phyloP scores from a whole-genome alignment of 202 grass and related monocot genomes.

The Musa balbisiana region DNA sequence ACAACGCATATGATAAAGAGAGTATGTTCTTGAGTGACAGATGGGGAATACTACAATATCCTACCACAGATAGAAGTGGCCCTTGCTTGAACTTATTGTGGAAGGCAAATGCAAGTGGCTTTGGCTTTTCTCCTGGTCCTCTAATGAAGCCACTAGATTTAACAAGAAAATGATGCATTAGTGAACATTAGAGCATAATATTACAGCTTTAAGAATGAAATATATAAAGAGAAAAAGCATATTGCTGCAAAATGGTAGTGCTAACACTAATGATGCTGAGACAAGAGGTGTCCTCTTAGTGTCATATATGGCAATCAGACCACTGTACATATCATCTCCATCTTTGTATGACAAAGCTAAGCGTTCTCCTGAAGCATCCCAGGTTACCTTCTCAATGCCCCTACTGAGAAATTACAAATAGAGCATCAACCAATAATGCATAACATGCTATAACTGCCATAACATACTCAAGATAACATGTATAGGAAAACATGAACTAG shows the following conservation, averaged over 20 bases:
- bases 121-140: conserved; percentile 74
- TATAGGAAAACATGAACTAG: too few species aligned
- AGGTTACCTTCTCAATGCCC: conserved; percentile 83
- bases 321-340: conserved; percentile 61
- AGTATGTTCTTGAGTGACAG: background rate
- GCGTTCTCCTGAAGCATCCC: conserved; percentile 86
- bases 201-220: background rate
- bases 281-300: conserved; percentile 67
- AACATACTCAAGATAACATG: background rate
- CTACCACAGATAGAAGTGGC: conserved; percentile 88
- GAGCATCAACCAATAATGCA: conserved; percentile 13
- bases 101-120: conserved; percentile 78
- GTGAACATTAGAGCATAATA: conserved; percentile 11
- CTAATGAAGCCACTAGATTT: conserved; percentile 80
- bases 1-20: background rate
- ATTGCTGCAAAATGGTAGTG: conserved; percentile 9
- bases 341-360: conserved; percentile 83
- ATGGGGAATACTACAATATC: background rate
- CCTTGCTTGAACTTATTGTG: conserved; percentile 96
- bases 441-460: background rate
- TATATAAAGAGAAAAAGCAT: conserved; percentile 12
- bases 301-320: conserved; percentile 86
- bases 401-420: conserved; percentile 30
- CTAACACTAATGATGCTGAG: conserved; percentile 80
- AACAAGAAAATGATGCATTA: conserved; percentile 14